Conservation (phyloP, 352 stramenopile species). For the Phytophthora hibernalis region DNA sequence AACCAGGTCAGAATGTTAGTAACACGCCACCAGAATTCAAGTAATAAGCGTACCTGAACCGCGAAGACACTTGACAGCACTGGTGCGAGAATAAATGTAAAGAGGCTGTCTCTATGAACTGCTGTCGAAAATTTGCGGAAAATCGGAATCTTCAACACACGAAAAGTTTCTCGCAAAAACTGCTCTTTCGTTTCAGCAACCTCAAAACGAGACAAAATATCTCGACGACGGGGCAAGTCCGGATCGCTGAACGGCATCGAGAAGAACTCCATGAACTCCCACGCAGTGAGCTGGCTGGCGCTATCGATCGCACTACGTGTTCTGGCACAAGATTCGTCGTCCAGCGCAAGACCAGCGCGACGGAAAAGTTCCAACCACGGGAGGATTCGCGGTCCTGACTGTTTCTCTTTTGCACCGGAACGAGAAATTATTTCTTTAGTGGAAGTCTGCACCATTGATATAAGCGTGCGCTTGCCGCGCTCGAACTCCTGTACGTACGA, state of each 20-base stretch:
- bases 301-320: constrained; percentile 50
- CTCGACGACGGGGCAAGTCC: constrained; percentile 60
- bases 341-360: constrained; percentile 55
- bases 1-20: constrained; percentile 9
- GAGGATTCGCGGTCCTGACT: constrained; percentile 42
- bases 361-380: constrained; percentile 80
- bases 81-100: constrained; percentile 77
- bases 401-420: constrained; percentile 25
- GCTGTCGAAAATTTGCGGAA: constrained; percentile 52
- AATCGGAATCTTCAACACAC: constrained; percentile 54
- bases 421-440: constrained; percentile 33
- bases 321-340: constrained; percentile 56
- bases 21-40: background rate
- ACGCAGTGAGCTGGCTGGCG: constrained; percentile 59
- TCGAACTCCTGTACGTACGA: constrained; percentile 40
- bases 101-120: constrained; percentile 46
- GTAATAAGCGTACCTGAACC: constrained; percentile 59
- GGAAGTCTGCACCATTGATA: constrained; percentile 31
- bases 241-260: constrained; percentile 79
- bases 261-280: constrained; percentile 84
- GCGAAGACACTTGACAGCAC: constrained; percentile 82
- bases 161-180: constrained; percentile 61
- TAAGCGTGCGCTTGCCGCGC: constrained; percentile 34
- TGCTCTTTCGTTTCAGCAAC: constrained; percentile 61
- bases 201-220: constrained; percentile 73